These are phyloP conservation scores for Astrephomene gubernaculifera DNA, from an alignment of 139 green algal species.

Conservation along the genomic window DNA sequence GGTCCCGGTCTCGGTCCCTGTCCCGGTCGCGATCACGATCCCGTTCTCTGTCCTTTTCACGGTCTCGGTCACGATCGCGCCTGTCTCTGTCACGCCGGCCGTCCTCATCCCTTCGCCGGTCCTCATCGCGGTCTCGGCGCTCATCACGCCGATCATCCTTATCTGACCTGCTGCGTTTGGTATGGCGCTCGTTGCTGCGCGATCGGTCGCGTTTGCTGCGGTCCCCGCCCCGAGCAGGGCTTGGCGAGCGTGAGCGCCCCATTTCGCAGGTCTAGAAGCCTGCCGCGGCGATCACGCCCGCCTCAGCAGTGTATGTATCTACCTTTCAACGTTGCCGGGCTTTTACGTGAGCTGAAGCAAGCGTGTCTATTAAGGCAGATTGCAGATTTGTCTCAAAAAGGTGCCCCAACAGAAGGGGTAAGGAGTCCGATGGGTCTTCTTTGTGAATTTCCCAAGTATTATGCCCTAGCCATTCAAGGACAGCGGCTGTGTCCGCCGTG, in stretches of 20 bases:
- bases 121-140: neutral
- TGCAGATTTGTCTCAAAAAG: no score
- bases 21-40: slow-evolving; percentile 12
- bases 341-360: no score
- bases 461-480: no score
- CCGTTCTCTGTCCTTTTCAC: slow-evolving; percentile 19
- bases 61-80: neutral
- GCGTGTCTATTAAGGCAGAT: no score
- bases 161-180: slow-evolving; percentile 20
- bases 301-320: no score
- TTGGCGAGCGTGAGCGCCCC: slow-evolving; percentile 14
- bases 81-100: slow-evolving; percentile 30
- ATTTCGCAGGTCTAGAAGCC: neutral
- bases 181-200: slow-evolving; percentile 15
- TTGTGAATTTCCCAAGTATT: no score
- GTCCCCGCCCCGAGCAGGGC: neutral
- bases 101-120: slow-evolving; percentile 30
- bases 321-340: no score
- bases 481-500: no score
- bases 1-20: slow-evolving; percentile 17
- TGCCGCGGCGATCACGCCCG: slow-evolving; percentile 9
- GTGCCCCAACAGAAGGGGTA: no score
- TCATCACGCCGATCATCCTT: slow-evolving; percentile 9
- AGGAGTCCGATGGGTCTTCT: no score
- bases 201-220: slow-evolving; percentile 30